Conservation (phyloP, 2,329 filamentous ascomycete species). For the Penicillium aurantiogriseum region DNA sequence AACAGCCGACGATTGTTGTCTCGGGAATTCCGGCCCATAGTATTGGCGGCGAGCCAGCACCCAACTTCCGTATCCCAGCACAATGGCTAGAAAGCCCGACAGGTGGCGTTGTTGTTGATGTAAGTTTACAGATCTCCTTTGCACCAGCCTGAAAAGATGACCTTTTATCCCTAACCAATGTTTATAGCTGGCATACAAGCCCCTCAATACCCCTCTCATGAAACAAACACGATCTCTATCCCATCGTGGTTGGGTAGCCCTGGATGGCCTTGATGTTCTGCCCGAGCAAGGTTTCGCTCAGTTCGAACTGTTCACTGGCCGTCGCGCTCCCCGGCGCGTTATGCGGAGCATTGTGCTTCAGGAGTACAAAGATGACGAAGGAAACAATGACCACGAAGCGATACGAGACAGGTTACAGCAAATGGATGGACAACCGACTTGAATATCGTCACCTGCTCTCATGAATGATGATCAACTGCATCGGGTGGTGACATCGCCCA, state of each 20-base stretch:
- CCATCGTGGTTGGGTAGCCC: conserved; percentile 40
- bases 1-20: conserved; percentile 40
- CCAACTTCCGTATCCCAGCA: conserved; percentile 35
- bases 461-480: neutral
- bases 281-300: conserved; percentile 44
- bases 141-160: neutral
- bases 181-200: conserved; percentile 42
- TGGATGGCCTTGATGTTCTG: conserved; percentile 42
- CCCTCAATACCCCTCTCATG: conserved; percentile 39
- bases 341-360: conserved; percentile 39
- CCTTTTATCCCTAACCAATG: neutral
- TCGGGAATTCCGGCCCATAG: conserved; percentile 41
- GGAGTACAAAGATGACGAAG: conserved; percentile 37
- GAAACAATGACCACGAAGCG: conserved; percentile 30
- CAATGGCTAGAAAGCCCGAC: conserved; percentile 43
- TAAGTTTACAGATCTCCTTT: conserved; percentile 19
- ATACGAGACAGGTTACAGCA: conserved; percentile 33
- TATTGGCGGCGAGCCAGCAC: conserved; percentile 36
- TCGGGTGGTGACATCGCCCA: too few relatives aligned
- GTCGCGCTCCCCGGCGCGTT: conserved; percentile 38
- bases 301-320: conserved; percentile 41
- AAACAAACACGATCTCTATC: conserved; percentile 38
- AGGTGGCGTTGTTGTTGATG: conserved; percentile 43
- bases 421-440: conserved; percentile 34
- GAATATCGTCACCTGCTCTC: conserved; percentile 54